phyloP scores from a whole-genome alignment of 305 asterid genomes.

The Fraxinus albicans region DNA sequence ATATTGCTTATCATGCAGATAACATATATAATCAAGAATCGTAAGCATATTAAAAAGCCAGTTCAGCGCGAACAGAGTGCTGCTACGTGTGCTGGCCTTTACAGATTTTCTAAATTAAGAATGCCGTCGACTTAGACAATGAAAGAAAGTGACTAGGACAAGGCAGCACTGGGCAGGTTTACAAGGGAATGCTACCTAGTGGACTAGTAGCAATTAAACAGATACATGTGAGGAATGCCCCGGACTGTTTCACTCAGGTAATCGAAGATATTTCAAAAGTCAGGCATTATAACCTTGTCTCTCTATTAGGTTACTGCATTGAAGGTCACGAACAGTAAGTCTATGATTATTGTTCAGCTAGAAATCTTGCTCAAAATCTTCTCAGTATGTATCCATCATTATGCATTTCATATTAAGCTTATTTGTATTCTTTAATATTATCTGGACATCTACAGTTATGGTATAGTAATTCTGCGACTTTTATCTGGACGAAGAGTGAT shows the following conservation, averaged over 20 bases:
- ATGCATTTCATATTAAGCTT: neutral
- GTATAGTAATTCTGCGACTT: constrained; percentile 72
- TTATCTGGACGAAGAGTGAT: constrained; percentile 75
- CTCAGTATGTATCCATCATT: constrained; percentile 36
- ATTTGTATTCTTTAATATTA: neutral
- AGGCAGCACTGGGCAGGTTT: constrained; percentile 78
- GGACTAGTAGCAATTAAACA: constrained; percentile 82
- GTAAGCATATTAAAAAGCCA: constrained; percentile 34
- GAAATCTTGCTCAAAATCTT: constrained; percentile 73
- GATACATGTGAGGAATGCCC: constrained; percentile 56
- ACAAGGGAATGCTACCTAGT: constrained; percentile 72
- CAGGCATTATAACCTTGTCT: constrained; percentile 69
- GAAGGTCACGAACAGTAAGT: constrained; percentile 76
- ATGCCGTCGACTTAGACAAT: constrained; percentile 44
- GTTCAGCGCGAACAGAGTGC: constrained; percentile 24
- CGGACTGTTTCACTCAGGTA: constrained; percentile 65
- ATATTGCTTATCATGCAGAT: constrained; percentile 42
- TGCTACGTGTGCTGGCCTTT: constrained; percentile 49
- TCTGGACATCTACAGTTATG: constrained; percentile 69
- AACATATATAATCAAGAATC: constrained; percentile 47
- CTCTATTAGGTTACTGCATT: constrained; percentile 69
- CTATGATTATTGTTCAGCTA: constrained; percentile 65
- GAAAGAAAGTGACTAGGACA: constrained; percentile 61
- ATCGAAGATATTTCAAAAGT: constrained; percentile 68
- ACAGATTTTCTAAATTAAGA: constrained; percentile 70